A percentile compares a stretch with the other conserved stretches of the same genome.
These are phyloP conservation scores for Blastobotrys chiropterorum DNA, from an alignment of 805 yeast genomes.

Conservation along the genomic window DNA sequence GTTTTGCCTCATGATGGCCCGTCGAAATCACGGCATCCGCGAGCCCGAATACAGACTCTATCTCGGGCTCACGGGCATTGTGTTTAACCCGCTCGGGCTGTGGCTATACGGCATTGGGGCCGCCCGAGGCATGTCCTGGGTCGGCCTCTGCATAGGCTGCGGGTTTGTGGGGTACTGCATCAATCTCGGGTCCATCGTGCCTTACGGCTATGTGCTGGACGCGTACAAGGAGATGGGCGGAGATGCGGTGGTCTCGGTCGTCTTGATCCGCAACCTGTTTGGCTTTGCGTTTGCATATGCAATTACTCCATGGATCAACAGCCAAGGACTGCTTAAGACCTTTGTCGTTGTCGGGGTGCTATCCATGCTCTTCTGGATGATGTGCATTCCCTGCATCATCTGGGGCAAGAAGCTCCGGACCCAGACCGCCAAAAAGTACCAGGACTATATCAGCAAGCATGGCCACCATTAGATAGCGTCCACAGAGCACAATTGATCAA, in stretches of 20 bases:
- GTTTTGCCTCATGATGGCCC: constrained; percentile 33
- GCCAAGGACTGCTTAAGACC: constrained; percentile 48
- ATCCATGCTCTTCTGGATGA: constrained; percentile 42
- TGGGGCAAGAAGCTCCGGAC: constrained; percentile 35
- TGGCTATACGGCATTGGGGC: constrained; percentile 64
- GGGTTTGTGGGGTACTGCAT: constrained; percentile 47
- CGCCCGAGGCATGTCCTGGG: constrained; percentile 47
- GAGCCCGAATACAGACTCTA: constrained; percentile 55
- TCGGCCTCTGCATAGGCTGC: constrained; percentile 46
- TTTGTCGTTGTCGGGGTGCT: constrained; percentile 52
- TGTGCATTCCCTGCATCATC: constrained; percentile 34
- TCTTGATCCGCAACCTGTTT: constrained; percentile 51
- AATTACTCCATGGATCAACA: constrained; percentile 49
- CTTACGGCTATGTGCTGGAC: constrained; percentile 51
- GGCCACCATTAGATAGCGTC: too few species aligned
- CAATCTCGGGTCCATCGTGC: constrained; percentile 42
- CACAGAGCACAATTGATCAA: too few species aligned
- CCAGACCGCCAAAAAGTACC: constrained; percentile 23
- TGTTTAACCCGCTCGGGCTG: constrained; percentile 50
- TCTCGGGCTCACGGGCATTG: constrained; percentile 41
- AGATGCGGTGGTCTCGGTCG: constrained; percentile 52
- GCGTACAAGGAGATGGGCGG: constrained; percentile 48
- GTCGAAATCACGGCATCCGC: constrained; percentile 43
- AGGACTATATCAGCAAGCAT: not conserved
- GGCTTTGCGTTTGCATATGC: constrained; percentile 57